phyloP scores from a whole-genome alignment of 176 grass and related monocot species.

The Oryza glumipatula region DNA sequence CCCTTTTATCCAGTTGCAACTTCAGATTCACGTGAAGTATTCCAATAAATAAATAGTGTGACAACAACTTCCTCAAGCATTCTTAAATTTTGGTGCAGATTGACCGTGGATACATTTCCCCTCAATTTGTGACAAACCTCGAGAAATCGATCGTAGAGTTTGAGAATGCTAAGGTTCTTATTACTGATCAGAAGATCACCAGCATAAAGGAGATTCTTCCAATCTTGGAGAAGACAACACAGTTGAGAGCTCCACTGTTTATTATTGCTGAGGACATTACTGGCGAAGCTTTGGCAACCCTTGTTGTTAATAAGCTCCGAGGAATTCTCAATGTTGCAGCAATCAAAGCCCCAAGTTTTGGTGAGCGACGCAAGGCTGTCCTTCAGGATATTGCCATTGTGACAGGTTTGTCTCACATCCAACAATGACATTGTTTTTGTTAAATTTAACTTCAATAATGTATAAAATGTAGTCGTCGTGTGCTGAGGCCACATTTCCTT shows the following conservation, averaged over 20 bases:
- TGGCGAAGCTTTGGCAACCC: slow-evolving; percentile 74
- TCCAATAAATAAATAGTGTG: not conserved
- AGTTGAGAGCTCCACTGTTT: slow-evolving; percentile 66
- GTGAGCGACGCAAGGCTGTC: slow-evolving; percentile 66
- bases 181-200: slow-evolving; percentile 80
- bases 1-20: not conserved
- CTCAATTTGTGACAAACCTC: slow-evolving; percentile 75
- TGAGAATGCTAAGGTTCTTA: slow-evolving; percentile 76
- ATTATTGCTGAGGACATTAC: slow-evolving; percentile 74
- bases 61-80: not conserved
- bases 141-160: slow-evolving; percentile 80
- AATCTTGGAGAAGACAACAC: slow-evolving; percentile 65
- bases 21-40: not conserved
- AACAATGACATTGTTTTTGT: not conserved
- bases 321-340: slow-evolving; percentile 75
- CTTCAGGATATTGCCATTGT: slow-evolving; percentile 83
- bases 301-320: slow-evolving; percentile 78
- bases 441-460: slow-evolving; percentile 10
- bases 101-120: slow-evolving; percentile 76
- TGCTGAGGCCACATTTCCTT: not conserved
- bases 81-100: slow-evolving; percentile 49
- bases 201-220: slow-evolving; percentile 80
- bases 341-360: slow-evolving; percentile 79
- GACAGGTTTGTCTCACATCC: slow-evolving; percentile 47
- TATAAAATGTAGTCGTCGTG: not conserved